Evolutionary conservation across 176 grass and related monocot genomes (phyloP).

Genomic region (Aegilops tauschii): DNA sequence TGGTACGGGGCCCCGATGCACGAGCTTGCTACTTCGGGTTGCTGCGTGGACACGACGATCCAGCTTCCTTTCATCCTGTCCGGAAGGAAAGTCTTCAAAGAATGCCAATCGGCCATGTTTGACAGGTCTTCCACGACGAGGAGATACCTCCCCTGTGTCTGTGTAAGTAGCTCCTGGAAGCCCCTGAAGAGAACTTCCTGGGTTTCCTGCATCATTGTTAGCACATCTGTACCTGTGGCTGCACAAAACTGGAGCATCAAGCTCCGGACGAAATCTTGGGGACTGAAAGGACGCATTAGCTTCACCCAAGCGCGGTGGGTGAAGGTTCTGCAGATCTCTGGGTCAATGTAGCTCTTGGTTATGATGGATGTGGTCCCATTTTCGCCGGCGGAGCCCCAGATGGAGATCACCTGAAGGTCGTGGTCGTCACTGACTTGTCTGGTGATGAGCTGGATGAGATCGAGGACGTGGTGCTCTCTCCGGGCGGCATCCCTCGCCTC

Average conservation of each 20-base stretch:
- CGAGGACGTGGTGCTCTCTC: too few relatives aligned
- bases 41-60: conserved; percentile 21
- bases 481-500: neutral
- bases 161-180: neutral
- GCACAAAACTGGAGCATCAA: neutral
- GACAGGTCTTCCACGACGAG: conserved; percentile 34
- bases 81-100: conserved; percentile 8
- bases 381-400: neutral
- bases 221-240: neutral
- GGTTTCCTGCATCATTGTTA: neutral
- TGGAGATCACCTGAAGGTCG: neutral
- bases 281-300: neutral
- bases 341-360: neutral
- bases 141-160: neutral
- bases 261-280: neutral
- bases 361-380: neutral
- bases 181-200: neutral
- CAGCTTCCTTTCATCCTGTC: conserved; percentile 13
- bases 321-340: neutral
- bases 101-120: neutral
- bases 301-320: conserved; percentile 7
- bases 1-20: neutral
- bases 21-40: neutral
- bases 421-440: neutral
- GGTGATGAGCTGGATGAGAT: too few relatives aligned